Conservation (phyloP, 2,329 filamentous ascomycete species). For the Ceratocystis variospora region DNA sequence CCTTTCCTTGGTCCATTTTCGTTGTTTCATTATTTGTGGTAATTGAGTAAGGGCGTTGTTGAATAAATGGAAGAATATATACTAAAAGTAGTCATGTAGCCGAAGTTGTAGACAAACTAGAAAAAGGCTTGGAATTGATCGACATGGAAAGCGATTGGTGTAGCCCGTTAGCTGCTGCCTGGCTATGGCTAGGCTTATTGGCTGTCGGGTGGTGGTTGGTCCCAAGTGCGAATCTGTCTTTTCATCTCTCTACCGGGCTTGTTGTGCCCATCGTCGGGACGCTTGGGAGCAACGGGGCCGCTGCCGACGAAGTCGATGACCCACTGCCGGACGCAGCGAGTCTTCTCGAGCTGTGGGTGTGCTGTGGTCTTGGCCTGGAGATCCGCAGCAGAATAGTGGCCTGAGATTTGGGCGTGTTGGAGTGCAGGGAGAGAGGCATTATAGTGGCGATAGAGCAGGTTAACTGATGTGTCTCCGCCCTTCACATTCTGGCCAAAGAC, state of each 20-base stretch:
- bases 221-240: constrained; percentile 17
- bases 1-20: too few species aligned
- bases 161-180: background rate
- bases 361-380: constrained; percentile 27
- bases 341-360: constrained; percentile 46
- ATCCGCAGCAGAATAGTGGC: constrained; percentile 42
- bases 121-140: too few species aligned
- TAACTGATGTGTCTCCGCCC: constrained; percentile 50
- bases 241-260: constrained; percentile 20
- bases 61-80: too few species aligned
- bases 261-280: constrained; percentile 20
- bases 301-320: constrained; percentile 50
- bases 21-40: too few species aligned
- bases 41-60: too few species aligned
- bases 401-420: constrained; percentile 39
- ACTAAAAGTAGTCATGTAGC: too few species aligned
- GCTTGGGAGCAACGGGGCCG: background rate
- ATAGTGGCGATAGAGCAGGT: constrained; percentile 47
- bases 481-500: constrained; percentile 80
- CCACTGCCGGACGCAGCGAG: constrained; percentile 60
- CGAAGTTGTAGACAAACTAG: too few species aligned
- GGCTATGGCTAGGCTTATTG: background rate
- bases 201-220: constrained; percentile 13
- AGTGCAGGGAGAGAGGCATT: constrained; percentile 36
- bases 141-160: too few species aligned